Conservation (phyloP, 1,284 basidiomycete species). For the Puccinia novopanici region DNA sequence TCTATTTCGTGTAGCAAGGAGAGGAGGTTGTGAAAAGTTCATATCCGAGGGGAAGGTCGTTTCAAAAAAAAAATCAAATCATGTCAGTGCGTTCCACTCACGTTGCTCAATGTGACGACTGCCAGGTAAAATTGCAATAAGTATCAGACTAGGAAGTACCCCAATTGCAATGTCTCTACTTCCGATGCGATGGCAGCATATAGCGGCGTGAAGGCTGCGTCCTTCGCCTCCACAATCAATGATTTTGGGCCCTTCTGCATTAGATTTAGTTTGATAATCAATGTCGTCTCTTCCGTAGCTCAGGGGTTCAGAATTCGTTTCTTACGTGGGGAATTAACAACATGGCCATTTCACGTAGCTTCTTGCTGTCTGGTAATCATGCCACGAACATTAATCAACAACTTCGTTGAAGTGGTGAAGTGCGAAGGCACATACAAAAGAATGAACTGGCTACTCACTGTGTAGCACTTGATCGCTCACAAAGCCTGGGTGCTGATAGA, state of each 20-base stretch:
- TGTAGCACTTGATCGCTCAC: slow-evolving; percentile 1
- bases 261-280: background rate
- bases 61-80: background rate
- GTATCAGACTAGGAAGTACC: background rate
- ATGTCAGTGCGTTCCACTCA: background rate
- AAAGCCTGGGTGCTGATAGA: slow-evolving; percentile 11
- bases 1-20: background rate
- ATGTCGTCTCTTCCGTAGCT: background rate
- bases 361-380: slow-evolving; percentile 13
- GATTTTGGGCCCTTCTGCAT: background rate
- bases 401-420: background rate
- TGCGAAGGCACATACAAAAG: background rate
- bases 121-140: background rate
- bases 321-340: slow-evolving; percentile 7
- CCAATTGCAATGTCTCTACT: slow-evolving; percentile 16
- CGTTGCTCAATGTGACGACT: background rate
- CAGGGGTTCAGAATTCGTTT: background rate
- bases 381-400: background rate
- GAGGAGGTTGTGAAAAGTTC: background rate
- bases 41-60: too few species aligned
- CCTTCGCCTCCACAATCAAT: background rate
- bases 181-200: slow-evolving; percentile 17
- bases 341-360: slow-evolving; percentile 11
- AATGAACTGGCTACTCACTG: background rate
- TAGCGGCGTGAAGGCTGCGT: slow-evolving; percentile 28